A percentile compares a stretch with the other conserved stretches of the same genome.
phyloP scores from a whole-genome alignment of 148 eudicot genomes.

The Heliamphora exappendiculata region DNA sequence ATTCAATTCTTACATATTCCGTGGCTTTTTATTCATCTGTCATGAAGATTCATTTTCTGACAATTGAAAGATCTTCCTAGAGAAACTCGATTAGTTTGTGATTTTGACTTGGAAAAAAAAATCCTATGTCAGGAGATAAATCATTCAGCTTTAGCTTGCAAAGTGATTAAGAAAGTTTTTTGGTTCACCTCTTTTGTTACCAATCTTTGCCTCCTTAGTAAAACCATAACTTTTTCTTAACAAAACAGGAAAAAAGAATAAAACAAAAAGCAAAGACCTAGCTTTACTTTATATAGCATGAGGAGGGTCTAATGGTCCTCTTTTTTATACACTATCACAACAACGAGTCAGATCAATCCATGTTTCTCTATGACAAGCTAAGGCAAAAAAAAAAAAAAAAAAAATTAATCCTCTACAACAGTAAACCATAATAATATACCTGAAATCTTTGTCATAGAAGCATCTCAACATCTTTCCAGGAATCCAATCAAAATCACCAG shows the following conservation, averaged over 20 bases:
- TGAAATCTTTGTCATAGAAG: conserved; percentile 88
- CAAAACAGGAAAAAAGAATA: background rate
- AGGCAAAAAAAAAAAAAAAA: conserved; percentile 10
- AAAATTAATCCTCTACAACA: background rate
- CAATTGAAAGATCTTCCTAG: background rate
- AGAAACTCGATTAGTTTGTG: background rate
- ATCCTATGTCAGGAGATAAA: background rate
- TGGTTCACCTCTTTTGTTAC: background rate
- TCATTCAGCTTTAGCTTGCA: background rate
- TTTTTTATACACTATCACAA: background rate
- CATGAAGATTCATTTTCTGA: background rate
- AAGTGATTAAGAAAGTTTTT: background rate
- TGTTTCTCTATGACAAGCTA: background rate
- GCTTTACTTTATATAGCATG: background rate
- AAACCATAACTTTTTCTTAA: background rate
- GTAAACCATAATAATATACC: conserved; percentile 34
- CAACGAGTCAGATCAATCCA: background rate
- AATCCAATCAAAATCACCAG: conserved; percentile 70
- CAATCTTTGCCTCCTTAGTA: background rate
- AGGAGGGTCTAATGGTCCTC: background rate
- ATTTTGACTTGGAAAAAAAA: background rate
- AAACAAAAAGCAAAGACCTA: background rate
- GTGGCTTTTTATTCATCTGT: background rate
- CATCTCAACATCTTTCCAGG: conserved; percentile 92
- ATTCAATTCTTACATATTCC: background rate